A percentile compares a stretch with the other conserved stretches of the same genome.
These are phyloP conservation scores for Pluteus cervinus DNA, from an alignment of 768 basidiomycete genomes.

Conservation along the genomic window DNA sequence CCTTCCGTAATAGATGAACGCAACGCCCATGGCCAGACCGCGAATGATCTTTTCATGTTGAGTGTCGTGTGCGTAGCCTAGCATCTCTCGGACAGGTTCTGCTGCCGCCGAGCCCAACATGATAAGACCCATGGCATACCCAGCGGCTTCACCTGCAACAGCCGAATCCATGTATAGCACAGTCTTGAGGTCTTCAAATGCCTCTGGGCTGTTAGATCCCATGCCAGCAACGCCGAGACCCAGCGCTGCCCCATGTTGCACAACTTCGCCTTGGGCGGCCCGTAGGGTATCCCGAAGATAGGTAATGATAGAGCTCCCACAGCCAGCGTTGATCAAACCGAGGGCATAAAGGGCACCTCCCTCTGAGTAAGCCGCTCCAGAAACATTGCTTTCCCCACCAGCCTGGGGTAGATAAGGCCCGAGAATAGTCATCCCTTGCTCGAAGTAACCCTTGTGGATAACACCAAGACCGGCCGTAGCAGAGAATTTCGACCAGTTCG, in stretches of 20 bases:
- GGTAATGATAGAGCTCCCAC: conserved; percentile 68
- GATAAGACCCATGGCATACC: conserved; percentile 96
- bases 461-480: conserved; percentile 96
- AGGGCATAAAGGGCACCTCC: conserved; percentile 95
- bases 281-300: conserved; percentile 81
- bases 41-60: conserved; percentile 99
- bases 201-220: conserved; percentile 83
- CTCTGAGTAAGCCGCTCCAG: conserved; percentile 84
- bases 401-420: conserved; percentile 87
- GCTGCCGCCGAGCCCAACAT: conserved; percentile 92
- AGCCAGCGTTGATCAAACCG: conserved; percentile 91
- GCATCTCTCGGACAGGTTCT: conserved; percentile 86
- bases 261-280: conserved; percentile 72
- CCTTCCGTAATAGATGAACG: conserved; percentile 87
- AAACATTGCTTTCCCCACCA: conserved; percentile 69
- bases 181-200: conserved; percentile 89
- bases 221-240: conserved; percentile 96
- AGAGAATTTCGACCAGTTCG: conserved; percentile 98
- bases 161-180: conserved; percentile 92
- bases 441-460: conserved; percentile 95
- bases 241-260: conserved; percentile 95
- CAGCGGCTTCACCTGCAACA: conserved; percentile 91
- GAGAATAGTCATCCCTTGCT: conserved; percentile 88
- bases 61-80: conserved; percentile 93
- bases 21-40: conserved; percentile 87